Percentiles rank a stretch among this genome's conserved stretches.
Conservation (phyloP, 2,329 filamentous ascomycete genomes). For the Macrophomina pseudophaseolina region DNA sequence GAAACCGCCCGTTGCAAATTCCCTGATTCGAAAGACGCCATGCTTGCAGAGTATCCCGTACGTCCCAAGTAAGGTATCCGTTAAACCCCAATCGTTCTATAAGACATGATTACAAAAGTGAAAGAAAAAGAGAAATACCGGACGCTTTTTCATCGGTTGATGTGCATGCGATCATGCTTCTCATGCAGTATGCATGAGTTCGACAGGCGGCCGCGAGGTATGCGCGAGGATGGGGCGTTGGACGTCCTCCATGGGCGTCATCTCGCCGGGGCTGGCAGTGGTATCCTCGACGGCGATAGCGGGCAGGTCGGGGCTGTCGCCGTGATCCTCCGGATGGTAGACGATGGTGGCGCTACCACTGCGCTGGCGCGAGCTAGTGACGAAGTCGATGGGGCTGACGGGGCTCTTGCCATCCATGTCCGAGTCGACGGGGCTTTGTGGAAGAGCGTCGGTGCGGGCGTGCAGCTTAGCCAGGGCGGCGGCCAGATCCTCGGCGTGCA, state of each 20-base stretch:
- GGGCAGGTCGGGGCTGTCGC: conserved; percentile 63
- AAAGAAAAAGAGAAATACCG: not conserved
- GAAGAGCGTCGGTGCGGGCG: conserved; percentile 37
- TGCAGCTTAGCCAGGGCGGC: conserved; percentile 60
- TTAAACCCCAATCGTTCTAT: conserved; percentile 18
- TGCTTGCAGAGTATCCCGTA: conserved; percentile 25
- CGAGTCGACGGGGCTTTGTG: conserved; percentile 31
- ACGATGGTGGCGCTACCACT: conserved; percentile 65
- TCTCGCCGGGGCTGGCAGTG: conserved; percentile 54
- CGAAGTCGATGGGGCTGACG: conserved; percentile 32
- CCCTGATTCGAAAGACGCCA: conserved; percentile 2
- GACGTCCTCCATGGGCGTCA: conserved; percentile 31
- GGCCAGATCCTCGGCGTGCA: conserved; percentile 66
- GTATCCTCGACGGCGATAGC: conserved; percentile 69
- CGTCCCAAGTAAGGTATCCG: conserved; percentile 6
- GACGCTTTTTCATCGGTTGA: not conserved
- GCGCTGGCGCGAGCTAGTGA: conserved; percentile 34
- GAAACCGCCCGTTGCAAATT: not conserved
- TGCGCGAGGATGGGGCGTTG: conserved; percentile 29
- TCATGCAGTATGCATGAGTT: conserved; percentile 39
- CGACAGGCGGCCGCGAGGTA: conserved; percentile 46
- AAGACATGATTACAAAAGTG: conserved; percentile 6
- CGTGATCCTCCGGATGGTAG: conserved; percentile 67
- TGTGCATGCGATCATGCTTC: not conserved
- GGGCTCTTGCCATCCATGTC: conserved; percentile 36